Conservation (phyloP, 2,329 filamentous ascomycete genomes). For the Dothidotthia symphoricarpi region DNA sequence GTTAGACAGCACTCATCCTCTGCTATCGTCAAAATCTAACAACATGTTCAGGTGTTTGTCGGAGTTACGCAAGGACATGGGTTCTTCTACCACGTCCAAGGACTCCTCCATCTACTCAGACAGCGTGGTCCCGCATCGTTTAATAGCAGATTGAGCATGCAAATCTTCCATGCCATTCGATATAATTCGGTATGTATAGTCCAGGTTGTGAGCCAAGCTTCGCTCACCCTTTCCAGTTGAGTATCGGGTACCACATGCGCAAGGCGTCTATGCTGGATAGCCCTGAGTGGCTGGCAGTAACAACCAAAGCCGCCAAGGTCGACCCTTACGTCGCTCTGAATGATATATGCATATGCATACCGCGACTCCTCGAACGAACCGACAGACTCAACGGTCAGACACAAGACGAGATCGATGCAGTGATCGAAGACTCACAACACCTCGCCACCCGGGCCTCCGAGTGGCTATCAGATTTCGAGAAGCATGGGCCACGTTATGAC, state of each 20-base stretch:
- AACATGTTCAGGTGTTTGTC: slow-evolving; percentile 32
- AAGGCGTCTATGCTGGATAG: slow-evolving; percentile 37
- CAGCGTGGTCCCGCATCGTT: slow-evolving; percentile 36
- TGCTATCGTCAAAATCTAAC: no score
- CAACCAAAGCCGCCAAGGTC: slow-evolving; percentile 28
- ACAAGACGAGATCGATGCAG: slow-evolving; percentile 18
- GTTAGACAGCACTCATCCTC: slow-evolving; percentile 7
- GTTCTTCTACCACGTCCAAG: slow-evolving; percentile 41
- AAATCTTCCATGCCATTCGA: slow-evolving; percentile 37
- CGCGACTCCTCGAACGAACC: slow-evolving; percentile 36
- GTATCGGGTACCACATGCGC: slow-evolving; percentile 36
- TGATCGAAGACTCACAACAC: slow-evolving; percentile 28
- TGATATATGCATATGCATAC: slow-evolving; percentile 36
- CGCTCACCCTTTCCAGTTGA: slow-evolving; percentile 25
- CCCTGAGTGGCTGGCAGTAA: slow-evolving; percentile 36
- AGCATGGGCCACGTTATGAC: slow-evolving; percentile 30
- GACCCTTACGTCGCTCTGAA: slow-evolving; percentile 37
- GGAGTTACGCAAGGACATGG: slow-evolving; percentile 35
- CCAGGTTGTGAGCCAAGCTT: not conserved
- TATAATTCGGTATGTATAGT: slow-evolving; percentile 32
- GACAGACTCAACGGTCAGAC: slow-evolving; percentile 18
- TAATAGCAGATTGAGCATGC: slow-evolving; percentile 28
- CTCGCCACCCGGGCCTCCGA: slow-evolving; percentile 27
- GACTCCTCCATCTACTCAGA: slow-evolving; percentile 32
- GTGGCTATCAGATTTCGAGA: slow-evolving; percentile 35